These are phyloP conservation scores for Thermomucor indicae-seudaticae DNA, from an alignment of 371 early-diverging fungal genomes.

Conservation along the genomic window DNA sequence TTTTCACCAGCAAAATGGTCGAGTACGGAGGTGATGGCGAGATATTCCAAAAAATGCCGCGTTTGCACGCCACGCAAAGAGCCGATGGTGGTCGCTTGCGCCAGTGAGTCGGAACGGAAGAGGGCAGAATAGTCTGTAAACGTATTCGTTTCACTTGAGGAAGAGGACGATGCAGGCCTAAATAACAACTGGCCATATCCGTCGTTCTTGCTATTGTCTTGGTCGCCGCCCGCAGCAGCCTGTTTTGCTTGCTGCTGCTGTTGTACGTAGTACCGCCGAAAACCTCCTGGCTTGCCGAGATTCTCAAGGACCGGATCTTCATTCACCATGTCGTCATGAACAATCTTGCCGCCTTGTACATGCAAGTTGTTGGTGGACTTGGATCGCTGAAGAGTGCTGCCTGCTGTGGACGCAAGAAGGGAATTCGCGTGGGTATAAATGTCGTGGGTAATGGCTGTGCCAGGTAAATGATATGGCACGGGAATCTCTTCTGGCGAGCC, in stretches of 20 bases:
- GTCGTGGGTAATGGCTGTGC: slow-evolving; percentile 44
- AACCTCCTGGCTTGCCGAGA: slow-evolving; percentile 67
- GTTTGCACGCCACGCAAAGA: slow-evolving; percentile 16
- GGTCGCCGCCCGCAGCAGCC: no score
- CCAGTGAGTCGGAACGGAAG: slow-evolving; percentile 9
- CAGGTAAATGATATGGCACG: slow-evolving; percentile 43
- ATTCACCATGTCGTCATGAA: slow-evolving; percentile 18
- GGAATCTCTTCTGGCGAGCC: slow-evolving; percentile 18
- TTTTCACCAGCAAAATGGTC: slow-evolving; percentile 77
- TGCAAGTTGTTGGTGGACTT: slow-evolving; percentile 19
- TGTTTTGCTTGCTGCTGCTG: slow-evolving; percentile 33
- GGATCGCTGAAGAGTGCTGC: slow-evolving; percentile 16
- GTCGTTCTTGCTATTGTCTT: neutral
- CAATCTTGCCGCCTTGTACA: slow-evolving; percentile 12
- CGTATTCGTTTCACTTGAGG: slow-evolving; percentile 15
- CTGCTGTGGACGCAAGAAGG: slow-evolving; percentile 14
- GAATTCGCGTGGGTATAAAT: slow-evolving; percentile 40
- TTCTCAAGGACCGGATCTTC: slow-evolving; percentile 16
- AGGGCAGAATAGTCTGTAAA: slow-evolving; percentile 17
- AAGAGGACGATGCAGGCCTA: slow-evolving; percentile 25
- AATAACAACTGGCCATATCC: slow-evolving; percentile 10
- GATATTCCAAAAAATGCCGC: slow-evolving; percentile 66
- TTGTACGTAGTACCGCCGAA: slow-evolving; percentile 64
- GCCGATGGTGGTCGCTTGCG: slow-evolving; percentile 8
- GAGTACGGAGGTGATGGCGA: slow-evolving; percentile 55